phyloP scores from a whole-genome alignment of 208 protist genomes.

The Trypanosoma melophagium region DNA sequence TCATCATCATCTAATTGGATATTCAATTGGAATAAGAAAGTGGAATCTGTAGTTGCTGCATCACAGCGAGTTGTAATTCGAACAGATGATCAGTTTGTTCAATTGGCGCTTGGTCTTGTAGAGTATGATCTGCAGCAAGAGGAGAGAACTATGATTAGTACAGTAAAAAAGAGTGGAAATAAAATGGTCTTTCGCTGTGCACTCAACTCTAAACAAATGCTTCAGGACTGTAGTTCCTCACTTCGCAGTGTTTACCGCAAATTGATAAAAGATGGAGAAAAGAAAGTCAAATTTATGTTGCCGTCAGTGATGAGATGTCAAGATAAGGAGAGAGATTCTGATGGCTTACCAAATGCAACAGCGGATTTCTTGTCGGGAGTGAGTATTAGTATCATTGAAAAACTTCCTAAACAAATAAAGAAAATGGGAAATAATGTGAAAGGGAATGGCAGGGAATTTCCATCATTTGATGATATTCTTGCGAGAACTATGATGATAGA shows the following conservation, averaged over 20 bases:
- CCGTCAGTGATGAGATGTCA: background rate
- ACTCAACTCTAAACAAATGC: background rate
- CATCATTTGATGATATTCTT: background rate
- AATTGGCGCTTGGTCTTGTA: conserved; percentile 3
- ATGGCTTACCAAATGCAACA: background rate
- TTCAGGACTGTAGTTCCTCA: background rate
- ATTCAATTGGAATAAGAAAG: too few relatives aligned
- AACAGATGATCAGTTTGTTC: background rate
- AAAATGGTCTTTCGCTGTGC: conserved; percentile 3
- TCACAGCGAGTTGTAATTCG: background rate
- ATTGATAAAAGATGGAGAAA: background rate
- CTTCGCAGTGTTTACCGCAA: background rate
- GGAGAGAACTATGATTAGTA: background rate
- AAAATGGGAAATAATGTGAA: conserved; percentile 9
- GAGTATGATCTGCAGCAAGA: background rate
- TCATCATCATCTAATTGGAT: background rate
- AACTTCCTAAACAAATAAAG: conserved; percentile 3
- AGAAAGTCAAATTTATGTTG: background rate
- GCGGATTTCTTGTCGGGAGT: conserved; percentile 3
- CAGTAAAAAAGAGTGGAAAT: background rate
- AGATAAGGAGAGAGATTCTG: background rate
- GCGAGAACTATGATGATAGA: background rate
- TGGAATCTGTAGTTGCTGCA: too few relatives aligned
- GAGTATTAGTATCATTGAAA: background rate
- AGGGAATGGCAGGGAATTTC: conserved; percentile 1